These are phyloP conservation scores for Chrysosporium queenslandicum DNA, from an alignment of 2,329 filamentous ascomycete species.

Conservation along the genomic window DNA sequence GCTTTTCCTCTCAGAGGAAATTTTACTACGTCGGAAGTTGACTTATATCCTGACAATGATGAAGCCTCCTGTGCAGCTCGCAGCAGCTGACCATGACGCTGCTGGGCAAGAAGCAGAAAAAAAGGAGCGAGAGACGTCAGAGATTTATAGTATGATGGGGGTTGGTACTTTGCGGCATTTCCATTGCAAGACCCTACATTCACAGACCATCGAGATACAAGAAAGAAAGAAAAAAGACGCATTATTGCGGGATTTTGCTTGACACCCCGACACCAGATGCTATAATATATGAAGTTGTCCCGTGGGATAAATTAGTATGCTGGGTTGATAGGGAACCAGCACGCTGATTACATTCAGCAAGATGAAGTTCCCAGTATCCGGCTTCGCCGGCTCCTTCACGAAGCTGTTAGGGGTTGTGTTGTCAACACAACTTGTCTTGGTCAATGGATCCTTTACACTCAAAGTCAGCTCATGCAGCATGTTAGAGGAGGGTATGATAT, in stretches of 20 bases:
- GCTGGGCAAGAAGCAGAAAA: too few species aligned
- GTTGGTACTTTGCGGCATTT: neutral
- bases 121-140: too few species aligned
- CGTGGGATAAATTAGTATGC: neutral
- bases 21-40: too few species aligned
- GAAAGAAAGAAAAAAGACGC: slow-evolving; percentile 7
- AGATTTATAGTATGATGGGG: too few species aligned
- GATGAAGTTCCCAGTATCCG: neutral
- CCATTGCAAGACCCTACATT: neutral
- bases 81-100: too few species aligned
- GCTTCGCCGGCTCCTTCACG: neutral
- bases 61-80: too few species aligned
- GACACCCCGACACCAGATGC: neutral
- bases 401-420: neutral
- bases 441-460: neutral
- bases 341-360: neutral
- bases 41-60: too few species aligned
- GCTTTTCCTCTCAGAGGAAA: too few species aligned
- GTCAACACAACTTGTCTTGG: neutral
- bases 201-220: neutral
- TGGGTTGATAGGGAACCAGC: neutral
- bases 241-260: neutral
- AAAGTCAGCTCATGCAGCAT: slow-evolving; percentile 2
- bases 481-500: neutral
- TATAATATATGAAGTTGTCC: neutral